Base-by-base conservation (phyloP, 2,329 filamentous ascomycete genomes). In the Fusarium luffae region DNA sequence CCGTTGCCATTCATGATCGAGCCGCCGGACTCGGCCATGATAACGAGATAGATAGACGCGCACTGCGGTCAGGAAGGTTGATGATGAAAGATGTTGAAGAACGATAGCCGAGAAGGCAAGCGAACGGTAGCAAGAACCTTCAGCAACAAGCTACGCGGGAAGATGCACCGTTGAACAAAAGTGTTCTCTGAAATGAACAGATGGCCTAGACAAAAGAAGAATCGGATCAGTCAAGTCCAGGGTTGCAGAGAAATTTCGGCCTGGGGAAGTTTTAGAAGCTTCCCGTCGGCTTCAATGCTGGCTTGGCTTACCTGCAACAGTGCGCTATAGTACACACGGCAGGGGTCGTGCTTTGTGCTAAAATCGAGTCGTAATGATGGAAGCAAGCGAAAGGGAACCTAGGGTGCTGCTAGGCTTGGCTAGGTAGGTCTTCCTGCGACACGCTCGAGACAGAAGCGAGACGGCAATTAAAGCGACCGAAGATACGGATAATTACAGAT, bases 1-100 rank as follows among this genome's bases (percentile, higher is more conserved):
- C 83, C 82, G 73, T 82, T 85, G 63, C 78, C 77, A 42, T 76
- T 74, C 77, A 79, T 76, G 56, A 75, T 70, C 57, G 71, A 71
- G 72, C 74, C 74, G 63, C 69, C 74, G 59, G 77, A 66, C 72
- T 79, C 76, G 69, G 74, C 78, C 81, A 83, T 82, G 72, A 69
- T 69, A 73, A 72, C 46, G 54, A 62, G 51, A 43, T 63, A 63
- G 32, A 28, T 63, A 59, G 40, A 58, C 65, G 55, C 69, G 59
- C 64, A 57, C 60, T 62, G 67, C 52, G 63, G 47, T 70, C 59
- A 62, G 37, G 60, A 54, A 55, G 60, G 43, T 62, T 23, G 51
- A 61, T 54, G 40, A 60, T 46, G 40, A 27, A 44, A 61, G 62
- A 48, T 30, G 60, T 58, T 59, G 48, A 56, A 47, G 52, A 51